Evolutionary conservation across 2,329 filamentous ascomycete species (phyloP).

Genomic region (Aurifilum marmelostoma): DNA sequence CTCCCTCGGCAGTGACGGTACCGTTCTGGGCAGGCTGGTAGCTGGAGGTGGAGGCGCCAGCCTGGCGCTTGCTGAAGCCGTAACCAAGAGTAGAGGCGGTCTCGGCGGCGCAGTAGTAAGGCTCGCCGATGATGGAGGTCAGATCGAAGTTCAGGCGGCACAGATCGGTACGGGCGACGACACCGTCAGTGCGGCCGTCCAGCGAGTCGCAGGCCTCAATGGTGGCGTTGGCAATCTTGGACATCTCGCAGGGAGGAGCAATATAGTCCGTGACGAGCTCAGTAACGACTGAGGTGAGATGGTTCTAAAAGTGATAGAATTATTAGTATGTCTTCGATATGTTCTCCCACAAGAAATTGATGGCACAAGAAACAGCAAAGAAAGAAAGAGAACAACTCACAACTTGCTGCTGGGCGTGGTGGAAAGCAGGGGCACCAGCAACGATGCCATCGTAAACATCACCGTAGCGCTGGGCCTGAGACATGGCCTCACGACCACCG

Average conservation of each 20-base stretch:
- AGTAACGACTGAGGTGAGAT: slow-evolving; percentile 37
- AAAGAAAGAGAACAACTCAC: background rate
- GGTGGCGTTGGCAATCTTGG: slow-evolving; percentile 57
- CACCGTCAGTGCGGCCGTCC: slow-evolving; percentile 58
- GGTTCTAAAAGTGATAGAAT: slow-evolving; percentile 19
- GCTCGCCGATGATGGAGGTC: slow-evolving; percentile 37
- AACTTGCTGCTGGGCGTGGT: slow-evolving; percentile 44
- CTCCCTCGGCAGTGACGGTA: slow-evolving; percentile 39
- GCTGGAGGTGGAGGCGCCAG: slow-evolving; percentile 29
- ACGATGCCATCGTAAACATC: slow-evolving; percentile 49
- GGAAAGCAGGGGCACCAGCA: slow-evolving; percentile 51
- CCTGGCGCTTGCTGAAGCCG: slow-evolving; percentile 36
- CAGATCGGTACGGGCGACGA: slow-evolving; percentile 47
- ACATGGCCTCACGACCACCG: slow-evolving; percentile 54
- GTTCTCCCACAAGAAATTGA: too few species aligned
- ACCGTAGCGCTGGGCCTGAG: slow-evolving; percentile 44
- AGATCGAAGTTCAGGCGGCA: slow-evolving; percentile 42
- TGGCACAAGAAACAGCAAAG: background rate
- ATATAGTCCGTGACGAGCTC: slow-evolving; percentile 47
- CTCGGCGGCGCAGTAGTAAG: slow-evolving; percentile 40
- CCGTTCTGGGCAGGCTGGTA: slow-evolving; percentile 41
- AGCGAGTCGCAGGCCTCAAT: slow-evolving; percentile 58
- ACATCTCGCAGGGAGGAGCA: slow-evolving; percentile 49
- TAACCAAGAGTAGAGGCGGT: slow-evolving; percentile 33
- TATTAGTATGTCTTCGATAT: too few species aligned